Base-by-base conservation (phyloP, 108 stramenopile genomes). In the Aureococcus anophagefferens region DNA sequence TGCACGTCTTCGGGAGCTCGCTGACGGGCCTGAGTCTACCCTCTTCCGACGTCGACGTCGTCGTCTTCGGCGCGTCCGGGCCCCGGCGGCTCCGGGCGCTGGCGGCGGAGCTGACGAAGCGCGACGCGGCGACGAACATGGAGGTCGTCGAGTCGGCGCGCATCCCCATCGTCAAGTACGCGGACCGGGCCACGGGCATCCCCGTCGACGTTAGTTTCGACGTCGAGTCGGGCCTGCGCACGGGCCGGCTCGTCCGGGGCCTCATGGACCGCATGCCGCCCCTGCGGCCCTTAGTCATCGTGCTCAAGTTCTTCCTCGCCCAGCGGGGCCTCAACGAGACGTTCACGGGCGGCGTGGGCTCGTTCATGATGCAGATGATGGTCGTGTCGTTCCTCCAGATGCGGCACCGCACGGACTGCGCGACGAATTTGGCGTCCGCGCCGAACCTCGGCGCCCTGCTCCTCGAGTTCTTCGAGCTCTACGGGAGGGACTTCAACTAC, bases 141-240 rank as follows among this genome's bases (percentile, higher is more conserved):
- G 92, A 93, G 75, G 85, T 94, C 29, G 90, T 98, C 75, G 84
- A 80, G 62, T 76, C 89, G 33, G 94, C 97, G 3, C 79, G 84
- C 4, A 90, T 98, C 11, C 97, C 97, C 31, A 80, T 98, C 62
- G 93, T 98, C 66, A 98, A 98, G 84, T 91, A 93, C 72, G 90
- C 84, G 4, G 85, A 94, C 68, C 83, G 69, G 35, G 82, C 85
- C 0, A 89, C 92, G 64, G 82, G 84, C 62, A 78, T 93, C 45
- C 77, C 87, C 34, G 81, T 95, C 63, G 94, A 95, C 71, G 74
- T 94, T 5, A 93, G 87, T 68, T 94, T 96, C 81, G 80, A 95
- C 77, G 89, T 91, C 75, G 74, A 72, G 0, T 68, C 72, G 0
- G 97, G 97, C 31, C 72, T 86, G 0, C 72, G 83, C 59, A 87